Percentiles rank a stretch among this genome's conserved stretches.
phyloP scores from a whole-genome alignment of 139 green algal species.

The Chlamydomonas asymmetrica region DNA sequence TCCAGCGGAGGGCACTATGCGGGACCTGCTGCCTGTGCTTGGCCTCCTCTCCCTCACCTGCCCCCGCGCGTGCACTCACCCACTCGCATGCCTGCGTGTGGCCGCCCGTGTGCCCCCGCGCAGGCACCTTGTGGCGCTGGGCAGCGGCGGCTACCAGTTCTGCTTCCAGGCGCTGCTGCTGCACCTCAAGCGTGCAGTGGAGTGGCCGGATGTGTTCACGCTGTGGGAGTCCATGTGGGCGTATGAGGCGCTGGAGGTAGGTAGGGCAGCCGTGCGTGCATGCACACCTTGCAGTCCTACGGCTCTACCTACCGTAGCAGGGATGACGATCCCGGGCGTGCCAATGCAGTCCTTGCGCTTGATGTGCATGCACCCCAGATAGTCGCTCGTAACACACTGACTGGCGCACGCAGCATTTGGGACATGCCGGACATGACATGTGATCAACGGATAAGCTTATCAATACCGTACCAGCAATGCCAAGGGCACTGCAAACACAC shows the following conservation, averaged over 20 bases:
- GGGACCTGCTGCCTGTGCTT: not conserved
- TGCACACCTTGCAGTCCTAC: no score
- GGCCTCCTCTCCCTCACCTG: not conserved
- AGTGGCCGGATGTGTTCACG: not conserved
- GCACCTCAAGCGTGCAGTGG: not conserved
- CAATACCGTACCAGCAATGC: no score
- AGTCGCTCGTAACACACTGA: not conserved
- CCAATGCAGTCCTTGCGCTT: not conserved
- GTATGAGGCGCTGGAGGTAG: not conserved
- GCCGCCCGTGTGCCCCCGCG: no score
- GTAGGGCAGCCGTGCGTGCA: not conserved
- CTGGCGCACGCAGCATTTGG: not conserved
- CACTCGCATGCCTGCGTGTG: no score
- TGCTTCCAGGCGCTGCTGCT: constrained; percentile 25
- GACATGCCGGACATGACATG: not conserved
- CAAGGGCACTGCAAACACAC: no score
- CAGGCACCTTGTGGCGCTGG: not conserved
- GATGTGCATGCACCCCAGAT: not conserved
- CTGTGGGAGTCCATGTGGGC: constrained; percentile 27
- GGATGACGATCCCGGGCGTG: not conserved
- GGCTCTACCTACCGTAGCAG: not conserved
- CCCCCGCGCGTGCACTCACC: no score
- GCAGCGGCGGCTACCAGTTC: constrained; percentile 6
- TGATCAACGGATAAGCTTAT: no score
- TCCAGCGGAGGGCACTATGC: no score